Percentiles rank a stretch among this genome's conserved stretches.
phyloP scores from a whole-genome alignment of 495 filamentous ascomycete genomes.

The Penicillium alfredii region DNA sequence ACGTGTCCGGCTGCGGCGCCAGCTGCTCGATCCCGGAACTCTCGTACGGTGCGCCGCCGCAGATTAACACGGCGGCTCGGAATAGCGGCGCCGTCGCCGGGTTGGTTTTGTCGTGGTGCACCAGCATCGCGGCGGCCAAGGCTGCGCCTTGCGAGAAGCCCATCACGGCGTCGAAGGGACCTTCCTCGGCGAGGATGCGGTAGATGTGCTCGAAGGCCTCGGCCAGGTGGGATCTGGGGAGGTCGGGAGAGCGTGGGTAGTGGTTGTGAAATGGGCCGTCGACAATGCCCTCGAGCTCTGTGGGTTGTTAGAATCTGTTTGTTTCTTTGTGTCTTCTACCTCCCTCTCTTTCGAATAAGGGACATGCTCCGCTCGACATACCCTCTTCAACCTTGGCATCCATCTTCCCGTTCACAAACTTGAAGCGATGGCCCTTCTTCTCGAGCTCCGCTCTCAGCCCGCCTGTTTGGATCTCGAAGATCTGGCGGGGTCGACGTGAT shows the following conservation, averaged over 20 bases:
- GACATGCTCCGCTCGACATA: constrained; percentile 10
- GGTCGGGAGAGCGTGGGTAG: constrained; percentile 19
- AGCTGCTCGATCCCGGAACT: constrained; percentile 17
- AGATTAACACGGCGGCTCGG: constrained; percentile 40
- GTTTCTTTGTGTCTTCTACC: too few relatives aligned
- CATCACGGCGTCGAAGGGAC: constrained; percentile 44
- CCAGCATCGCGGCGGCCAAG: constrained; percentile 31
- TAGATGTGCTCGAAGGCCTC: constrained; percentile 30
- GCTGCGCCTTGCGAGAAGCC: constrained; percentile 43
- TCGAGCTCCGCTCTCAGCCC: constrained; percentile 29
- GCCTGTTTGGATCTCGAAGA: constrained; percentile 39
- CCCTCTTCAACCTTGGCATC: constrained; percentile 25
- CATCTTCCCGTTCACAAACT: constrained; percentile 29
- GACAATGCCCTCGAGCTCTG: constrained; percentile 33
- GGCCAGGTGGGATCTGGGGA: constrained; percentile 22
- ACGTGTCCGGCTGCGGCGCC: constrained; percentile 11
- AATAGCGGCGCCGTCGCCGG: constrained; percentile 26
- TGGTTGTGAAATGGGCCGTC: constrained; percentile 38
- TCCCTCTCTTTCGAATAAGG: too few relatives aligned
- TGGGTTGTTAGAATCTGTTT: too few relatives aligned
- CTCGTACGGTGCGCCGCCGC: constrained; percentile 28
- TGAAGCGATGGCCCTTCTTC: constrained; percentile 30
- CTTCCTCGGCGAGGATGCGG: constrained; percentile 26
- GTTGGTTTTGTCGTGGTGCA: constrained; percentile 28
- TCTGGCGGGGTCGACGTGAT: constrained; percentile 20